Percentiles rank a stretch among this genome's conserved stretches.
Conservation (phyloP, 1,284 basidiomycete species). For the Pseudozyma sp. region DNA sequence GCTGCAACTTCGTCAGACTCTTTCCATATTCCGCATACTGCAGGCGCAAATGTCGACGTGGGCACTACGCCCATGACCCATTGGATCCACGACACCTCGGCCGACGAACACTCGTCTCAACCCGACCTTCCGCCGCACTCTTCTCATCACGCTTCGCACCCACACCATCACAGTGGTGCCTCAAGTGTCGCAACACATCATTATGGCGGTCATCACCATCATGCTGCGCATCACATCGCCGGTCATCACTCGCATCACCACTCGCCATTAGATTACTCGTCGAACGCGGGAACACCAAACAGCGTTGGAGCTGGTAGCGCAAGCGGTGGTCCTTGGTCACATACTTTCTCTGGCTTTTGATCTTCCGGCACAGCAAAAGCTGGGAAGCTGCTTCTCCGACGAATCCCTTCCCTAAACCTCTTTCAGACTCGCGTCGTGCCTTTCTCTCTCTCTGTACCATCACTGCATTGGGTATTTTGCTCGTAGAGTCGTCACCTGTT, state of each 20-base stretch:
- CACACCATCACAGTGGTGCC: conserved; percentile 7
- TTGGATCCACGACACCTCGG: conserved; percentile 39
- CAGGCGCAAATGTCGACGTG: conserved; percentile 9
- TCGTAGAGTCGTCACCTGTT: too few species aligned
- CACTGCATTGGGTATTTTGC: too few species aligned
- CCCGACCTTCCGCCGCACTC: conserved; percentile 10
- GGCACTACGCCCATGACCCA: conserved; percentile 33
- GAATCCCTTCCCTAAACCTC: too few species aligned
- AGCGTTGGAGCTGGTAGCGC: conserved; percentile 39
- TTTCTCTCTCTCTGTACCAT: too few species aligned
- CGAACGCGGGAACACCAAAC: conserved; percentile 34
- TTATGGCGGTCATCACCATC: conserved; percentile 14
- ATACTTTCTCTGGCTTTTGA: conserved; percentile 39
- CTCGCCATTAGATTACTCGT: conserved; percentile 37
- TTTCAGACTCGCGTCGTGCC: too few species aligned
- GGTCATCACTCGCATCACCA: conserved; percentile 41
- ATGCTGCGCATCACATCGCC: conserved; percentile 7
- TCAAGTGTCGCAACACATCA: conserved; percentile 7
- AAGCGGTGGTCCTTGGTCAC: conserved; percentile 29
- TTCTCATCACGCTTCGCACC: conserved; percentile 15
- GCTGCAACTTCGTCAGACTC: conserved; percentile 13
- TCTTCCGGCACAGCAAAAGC: background rate
- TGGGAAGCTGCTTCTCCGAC: too few species aligned
- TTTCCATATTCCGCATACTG: conserved; percentile 37
- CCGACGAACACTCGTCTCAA: conserved; percentile 39